Percentiles rank a stretch among this genome's conserved stretches.
Evolutionary conservation across 192 early-diverging fungal genomes (phyloP).

Genomic region (Funneliformis geosporum): DNA sequence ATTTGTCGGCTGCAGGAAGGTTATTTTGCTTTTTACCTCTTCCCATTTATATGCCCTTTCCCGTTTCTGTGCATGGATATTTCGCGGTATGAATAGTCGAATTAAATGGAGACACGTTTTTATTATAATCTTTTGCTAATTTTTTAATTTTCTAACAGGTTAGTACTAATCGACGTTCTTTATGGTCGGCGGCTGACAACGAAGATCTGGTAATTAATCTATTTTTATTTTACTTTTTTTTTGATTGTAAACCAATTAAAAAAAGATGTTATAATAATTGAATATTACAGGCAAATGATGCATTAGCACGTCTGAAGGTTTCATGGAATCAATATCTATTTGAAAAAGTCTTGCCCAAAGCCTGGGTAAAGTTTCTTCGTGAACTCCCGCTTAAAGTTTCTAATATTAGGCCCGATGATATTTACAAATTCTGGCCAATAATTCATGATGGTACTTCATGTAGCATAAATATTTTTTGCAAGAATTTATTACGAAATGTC

Average conservation of each 20-base stretch:
- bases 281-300: not conserved
- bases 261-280: not conserved
- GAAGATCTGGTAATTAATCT: not conserved
- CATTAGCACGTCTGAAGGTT: not conserved
- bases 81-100: no score
- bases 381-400: not conserved
- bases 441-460: not conserved
- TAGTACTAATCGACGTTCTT: not conserved
- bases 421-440: conserved; percentile 8
- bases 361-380: not conserved
- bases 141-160: not conserved
- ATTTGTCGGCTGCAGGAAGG: not conserved
- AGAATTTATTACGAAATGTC: not conserved
- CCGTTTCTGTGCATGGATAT: not conserved
- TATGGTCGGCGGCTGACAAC: not conserved
- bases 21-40: not conserved
- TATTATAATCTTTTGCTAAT: no score
- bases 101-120: no score
- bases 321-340: not conserved
- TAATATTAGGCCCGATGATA: not conserved
- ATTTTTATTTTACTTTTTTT: not conserved
- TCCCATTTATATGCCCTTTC: not conserved
- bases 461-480: not conserved
- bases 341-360: not conserved
- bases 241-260: no score